Percentiles rank a stretch among this genome's conserved stretches.
These are phyloP conservation scores for Aspergillus piperis DNA, from an alignment of 2,329 filamentous ascomycete species.

Conservation along the genomic window DNA sequence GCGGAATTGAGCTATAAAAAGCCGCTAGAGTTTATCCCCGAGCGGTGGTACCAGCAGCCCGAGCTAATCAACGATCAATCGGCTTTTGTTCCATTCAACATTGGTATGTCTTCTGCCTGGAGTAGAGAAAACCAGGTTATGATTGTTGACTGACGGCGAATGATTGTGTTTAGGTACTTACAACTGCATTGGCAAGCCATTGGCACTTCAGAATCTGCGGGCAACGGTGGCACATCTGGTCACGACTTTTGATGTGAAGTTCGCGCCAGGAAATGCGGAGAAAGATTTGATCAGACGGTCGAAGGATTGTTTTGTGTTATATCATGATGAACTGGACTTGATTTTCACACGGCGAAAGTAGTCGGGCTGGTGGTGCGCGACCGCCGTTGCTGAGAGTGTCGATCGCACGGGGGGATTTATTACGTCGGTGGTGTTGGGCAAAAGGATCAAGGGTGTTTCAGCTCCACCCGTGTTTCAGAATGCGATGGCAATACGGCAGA, in stretches of 20 bases:
- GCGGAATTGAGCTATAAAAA: slow-evolving; percentile 30
- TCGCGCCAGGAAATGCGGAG: slow-evolving; percentile 41
- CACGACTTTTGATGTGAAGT: slow-evolving; percentile 36
- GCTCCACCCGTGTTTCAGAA: slow-evolving; percentile 1
- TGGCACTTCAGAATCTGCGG: slow-evolving; percentile 42
- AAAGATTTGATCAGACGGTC: slow-evolving; percentile 32
- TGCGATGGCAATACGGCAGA: not conserved
- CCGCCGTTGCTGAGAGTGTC: not conserved
- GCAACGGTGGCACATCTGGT: slow-evolving; percentile 37
- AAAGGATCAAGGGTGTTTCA: slow-evolving; percentile 1
- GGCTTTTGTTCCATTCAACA: slow-evolving; percentile 39
- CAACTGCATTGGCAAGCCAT: slow-evolving; percentile 40
- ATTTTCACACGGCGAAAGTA: slow-evolving; percentile 15
- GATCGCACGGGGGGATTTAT: not conserved
- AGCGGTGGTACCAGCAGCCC: slow-evolving; percentile 39
- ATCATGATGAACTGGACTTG: slow-evolving; percentile 20
- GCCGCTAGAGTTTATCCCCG: slow-evolving; percentile 25
- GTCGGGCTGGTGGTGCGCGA: not conserved
- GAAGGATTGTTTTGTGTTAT: slow-evolving; percentile 41
- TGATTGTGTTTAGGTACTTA: slow-evolving; percentile 25
- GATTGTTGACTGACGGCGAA: not conserved
- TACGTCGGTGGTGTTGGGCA: not conserved
- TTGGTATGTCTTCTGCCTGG: slow-evolving; percentile 22
- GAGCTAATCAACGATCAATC: slow-evolving; percentile 36
- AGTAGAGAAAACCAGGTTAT: too few species aligned